A percentile compares a stretch with the other conserved stretches of the same genome.
Conservation (phyloP, 1,284 basidiomycete species). For the Moesziomyces sp. region DNA sequence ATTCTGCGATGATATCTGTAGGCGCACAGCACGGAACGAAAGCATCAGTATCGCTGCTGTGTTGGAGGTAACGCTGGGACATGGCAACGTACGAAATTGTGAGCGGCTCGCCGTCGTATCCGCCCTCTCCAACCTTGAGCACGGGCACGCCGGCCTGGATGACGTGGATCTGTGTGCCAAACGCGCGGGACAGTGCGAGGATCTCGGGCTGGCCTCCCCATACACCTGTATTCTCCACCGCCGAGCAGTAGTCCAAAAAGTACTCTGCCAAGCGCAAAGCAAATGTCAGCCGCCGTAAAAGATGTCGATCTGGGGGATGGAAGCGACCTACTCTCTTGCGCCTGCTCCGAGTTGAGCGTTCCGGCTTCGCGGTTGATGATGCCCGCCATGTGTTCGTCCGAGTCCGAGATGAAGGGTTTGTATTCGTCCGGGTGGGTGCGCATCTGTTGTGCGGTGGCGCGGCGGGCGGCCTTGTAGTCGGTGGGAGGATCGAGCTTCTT, state of each 20-base stretch:
- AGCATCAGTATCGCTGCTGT: not conserved
- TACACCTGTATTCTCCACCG: slow-evolving; percentile 82
- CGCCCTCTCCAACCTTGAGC: slow-evolving; percentile 79
- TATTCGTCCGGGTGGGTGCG: slow-evolving; percentile 87
- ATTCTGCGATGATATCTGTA: slow-evolving; percentile 58
- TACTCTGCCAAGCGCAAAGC: slow-evolving; percentile 68
- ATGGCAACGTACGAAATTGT: slow-evolving; percentile 41
- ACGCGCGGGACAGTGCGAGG: slow-evolving; percentile 85
- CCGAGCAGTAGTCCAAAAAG: slow-evolving; percentile 82
- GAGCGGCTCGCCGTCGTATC: slow-evolving; percentile 48
- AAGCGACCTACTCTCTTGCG: slow-evolving; percentile 22
- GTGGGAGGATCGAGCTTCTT: slow-evolving; percentile 56
- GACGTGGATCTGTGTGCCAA: slow-evolving; percentile 87
- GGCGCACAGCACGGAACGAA: not conserved
- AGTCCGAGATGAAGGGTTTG: slow-evolving; percentile 84
- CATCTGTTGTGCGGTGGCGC: slow-evolving; percentile 84
- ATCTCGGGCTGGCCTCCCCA: slow-evolving; percentile 99
- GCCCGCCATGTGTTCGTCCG: slow-evolving; percentile 69
- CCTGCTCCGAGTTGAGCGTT: slow-evolving; percentile 71
- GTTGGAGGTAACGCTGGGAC: too few relatives aligned
- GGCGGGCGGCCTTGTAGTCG: slow-evolving; percentile 72
- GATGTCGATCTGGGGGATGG: not conserved
- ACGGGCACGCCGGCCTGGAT: slow-evolving; percentile 84
- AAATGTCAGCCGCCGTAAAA: too few relatives aligned
- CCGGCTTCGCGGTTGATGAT: slow-evolving; percentile 79